Evolutionary conservation across 768 basidiomycete genomes (phyloP).

Genomic region (Dentipellis fragilis): DNA sequence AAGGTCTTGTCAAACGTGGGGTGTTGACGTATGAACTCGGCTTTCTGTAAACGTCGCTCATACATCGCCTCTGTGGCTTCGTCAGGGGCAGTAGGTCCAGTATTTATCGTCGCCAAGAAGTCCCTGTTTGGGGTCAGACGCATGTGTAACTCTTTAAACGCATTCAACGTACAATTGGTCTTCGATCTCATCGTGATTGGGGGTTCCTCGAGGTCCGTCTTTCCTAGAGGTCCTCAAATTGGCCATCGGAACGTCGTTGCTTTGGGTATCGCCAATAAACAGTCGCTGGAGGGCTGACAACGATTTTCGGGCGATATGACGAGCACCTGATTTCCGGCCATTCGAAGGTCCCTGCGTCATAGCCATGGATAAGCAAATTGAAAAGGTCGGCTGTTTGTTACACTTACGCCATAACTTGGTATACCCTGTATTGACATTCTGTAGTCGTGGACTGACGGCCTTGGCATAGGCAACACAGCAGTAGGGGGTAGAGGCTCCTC

Average conservation of each 20-base stretch:
- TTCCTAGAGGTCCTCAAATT: conserved; percentile 34
- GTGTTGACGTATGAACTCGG: conserved; percentile 82
- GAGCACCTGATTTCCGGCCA: conserved; percentile 19
- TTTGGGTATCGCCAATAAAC: conserved; percentile 44
- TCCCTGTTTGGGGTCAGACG: conserved; percentile 34
- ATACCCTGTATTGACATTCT: conserved; percentile 27
- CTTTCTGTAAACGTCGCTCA: conserved; percentile 66
- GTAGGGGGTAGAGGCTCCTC: conserved; percentile 65
- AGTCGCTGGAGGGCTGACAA: conserved; percentile 52
- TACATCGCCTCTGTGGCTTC: conserved; percentile 51
- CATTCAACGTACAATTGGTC: conserved; percentile 51
- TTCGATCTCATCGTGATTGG: conserved; percentile 53
- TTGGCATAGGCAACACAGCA: conserved; percentile 72
- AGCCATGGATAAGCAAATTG: too few species aligned
- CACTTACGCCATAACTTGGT: conserved; percentile 22
- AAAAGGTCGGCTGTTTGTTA: too few species aligned
- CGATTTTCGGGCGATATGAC: conserved; percentile 48
- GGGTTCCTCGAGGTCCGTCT: conserved; percentile 15
- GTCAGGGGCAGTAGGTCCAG: conserved; percentile 38
- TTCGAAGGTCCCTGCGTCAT: neutral
- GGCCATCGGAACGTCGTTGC: conserved; percentile 49
- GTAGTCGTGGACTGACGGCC: conserved; percentile 57
- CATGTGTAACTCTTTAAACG: neutral
- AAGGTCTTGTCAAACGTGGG: conserved; percentile 86
- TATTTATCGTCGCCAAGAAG: conserved; percentile 53